These are phyloP conservation scores for Arthrobotrys conoides DNA, from an alignment of 2,329 filamentous ascomycete species.

Conservation along the genomic window DNA sequence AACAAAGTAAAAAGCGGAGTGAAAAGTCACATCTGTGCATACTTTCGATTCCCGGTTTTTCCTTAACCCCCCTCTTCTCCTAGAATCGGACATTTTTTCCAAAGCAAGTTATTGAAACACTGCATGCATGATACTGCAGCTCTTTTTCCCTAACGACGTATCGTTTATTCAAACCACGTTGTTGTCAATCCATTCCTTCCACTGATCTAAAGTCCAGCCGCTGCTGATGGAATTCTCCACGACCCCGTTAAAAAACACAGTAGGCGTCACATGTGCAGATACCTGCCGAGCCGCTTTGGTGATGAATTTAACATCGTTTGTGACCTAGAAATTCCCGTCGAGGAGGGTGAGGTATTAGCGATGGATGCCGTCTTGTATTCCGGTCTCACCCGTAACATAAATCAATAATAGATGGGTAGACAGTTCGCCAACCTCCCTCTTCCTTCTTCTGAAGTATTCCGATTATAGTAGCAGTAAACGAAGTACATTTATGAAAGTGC, in stretches of 20 bases:
- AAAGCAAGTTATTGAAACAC: no score
- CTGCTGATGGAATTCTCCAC: slow-evolving; percentile 84
- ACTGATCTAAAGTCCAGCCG: slow-evolving; percentile 83
- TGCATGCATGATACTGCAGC: no score
- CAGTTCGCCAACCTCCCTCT: neutral
- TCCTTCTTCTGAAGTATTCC: neutral
- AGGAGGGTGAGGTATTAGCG: slow-evolving; percentile 29
- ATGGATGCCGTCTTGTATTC: slow-evolving; percentile 3
- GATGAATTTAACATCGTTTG: slow-evolving; percentile 85
- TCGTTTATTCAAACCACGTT: slow-evolving; percentile 71
- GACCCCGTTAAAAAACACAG: slow-evolving; percentile 88
- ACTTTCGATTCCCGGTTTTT: neutral
- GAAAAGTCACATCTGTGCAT: neutral
- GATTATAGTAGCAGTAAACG: slow-evolving; percentile 34
- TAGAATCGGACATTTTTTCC: neutral
- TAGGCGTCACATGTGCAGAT: slow-evolving; percentile 91
- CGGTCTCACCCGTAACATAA: slow-evolving; percentile 40
- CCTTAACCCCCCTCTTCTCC: neutral
- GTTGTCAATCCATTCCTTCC: slow-evolving; percentile 84
- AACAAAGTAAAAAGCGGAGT: no score
- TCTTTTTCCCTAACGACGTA: neutral
- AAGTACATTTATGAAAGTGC: neutral
- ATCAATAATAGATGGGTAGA: neutral
- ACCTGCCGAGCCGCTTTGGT: slow-evolving; percentile 84
- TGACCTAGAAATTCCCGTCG: slow-evolving; percentile 71